phyloP scores from a whole-genome alignment of 1,284 basidiomycete species.

The Coniferiporia sulphurascens region DNA sequence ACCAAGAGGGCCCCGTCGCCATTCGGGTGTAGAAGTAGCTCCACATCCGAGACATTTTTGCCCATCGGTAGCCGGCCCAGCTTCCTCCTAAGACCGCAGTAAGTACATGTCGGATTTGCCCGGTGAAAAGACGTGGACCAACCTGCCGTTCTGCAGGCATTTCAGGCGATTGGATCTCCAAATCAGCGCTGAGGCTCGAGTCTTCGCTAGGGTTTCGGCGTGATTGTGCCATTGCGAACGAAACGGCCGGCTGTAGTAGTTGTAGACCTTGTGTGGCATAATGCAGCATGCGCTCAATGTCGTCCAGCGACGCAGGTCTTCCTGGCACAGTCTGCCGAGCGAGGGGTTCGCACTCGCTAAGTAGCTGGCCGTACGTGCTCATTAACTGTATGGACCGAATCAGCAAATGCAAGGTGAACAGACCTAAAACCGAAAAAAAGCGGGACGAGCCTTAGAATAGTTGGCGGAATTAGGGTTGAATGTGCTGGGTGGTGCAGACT shows the following conservation, averaged over 20 bases:
- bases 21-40: constrained; percentile 81
- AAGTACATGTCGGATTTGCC: neutral
- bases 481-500: constrained; percentile 4
- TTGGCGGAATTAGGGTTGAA: neutral
- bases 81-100: constrained; percentile 31
- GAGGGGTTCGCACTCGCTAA: constrained; percentile 35
- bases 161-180: constrained; percentile 11
- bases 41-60: constrained; percentile 74
- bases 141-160: constrained; percentile 36
- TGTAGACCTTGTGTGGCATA: constrained; percentile 49
- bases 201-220: constrained; percentile 19
- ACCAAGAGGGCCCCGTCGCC: constrained; percentile 77
- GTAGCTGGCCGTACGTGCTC: constrained; percentile 43
- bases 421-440: neutral
- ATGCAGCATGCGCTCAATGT: constrained; percentile 42
- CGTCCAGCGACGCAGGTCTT: constrained; percentile 32
- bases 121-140: constrained; percentile 21
- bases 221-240: constrained; percentile 22
- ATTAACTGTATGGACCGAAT: constrained; percentile 31
- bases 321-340: constrained; percentile 26
- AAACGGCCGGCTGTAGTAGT: constrained; percentile 39
- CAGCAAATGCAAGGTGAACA: neutral
- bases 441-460: constrained; percentile 14
- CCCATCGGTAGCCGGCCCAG: constrained; percentile 42
- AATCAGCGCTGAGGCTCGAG: constrained; percentile 9